Evolutionary conservation across 306 rosid species (phyloP), one percentile per base, ranked within the genome.

Genomic region (Acacia acuminata): DNA sequence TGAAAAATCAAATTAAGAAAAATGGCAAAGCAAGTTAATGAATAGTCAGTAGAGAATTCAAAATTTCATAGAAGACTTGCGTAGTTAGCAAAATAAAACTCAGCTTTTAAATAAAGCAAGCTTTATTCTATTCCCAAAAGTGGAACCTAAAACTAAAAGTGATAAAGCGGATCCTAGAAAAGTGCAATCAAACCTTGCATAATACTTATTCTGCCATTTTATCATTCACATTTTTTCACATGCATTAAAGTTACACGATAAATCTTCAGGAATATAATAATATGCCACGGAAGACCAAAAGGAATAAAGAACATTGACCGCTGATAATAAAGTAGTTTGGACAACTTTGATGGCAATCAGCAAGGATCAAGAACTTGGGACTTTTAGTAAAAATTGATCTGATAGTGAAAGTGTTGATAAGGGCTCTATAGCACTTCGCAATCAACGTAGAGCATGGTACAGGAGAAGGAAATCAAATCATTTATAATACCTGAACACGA

Each of bases 401-500:
- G 71, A 16, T 1, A 3, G 74, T 69, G 11, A 1, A 69, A n/a
- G 73, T 69, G 32, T 42, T n/a, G n/a, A n/a, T n/a, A n/a, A n/a
- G n/a, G n/a, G n/a, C n/a, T n/a, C n/a, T n/a, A n/a, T n/a, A n/a
- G n/a, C n/a, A n/a, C n/a, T n/a, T n/a, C 5, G 36, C 17, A 70
- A 8, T 40, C 12, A 42, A 43, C 50, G 17, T 34, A 60, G 68
- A 10, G 38, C 48, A 42, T 71, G 34, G 12, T 82, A 73, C 22
- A 13, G 15, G 70, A 55, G 45, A 53, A 79, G 73, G 63, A 80
- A 76, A 76, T 43, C 42, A 30, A 81, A 71, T 42, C 43, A 72
- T 76, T 17, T 68, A 67, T 70, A 58, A 69, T 89, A 94, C 97
- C 98, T 76, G 98, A 91, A 32, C 90, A 91, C 25, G 84, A 61